A percentile compares a stretch with the other conserved stretches of the same genome.
phyloP scores from a whole-genome alignment of 768 basidiomycete species.

The Auricularia cornea region DNA sequence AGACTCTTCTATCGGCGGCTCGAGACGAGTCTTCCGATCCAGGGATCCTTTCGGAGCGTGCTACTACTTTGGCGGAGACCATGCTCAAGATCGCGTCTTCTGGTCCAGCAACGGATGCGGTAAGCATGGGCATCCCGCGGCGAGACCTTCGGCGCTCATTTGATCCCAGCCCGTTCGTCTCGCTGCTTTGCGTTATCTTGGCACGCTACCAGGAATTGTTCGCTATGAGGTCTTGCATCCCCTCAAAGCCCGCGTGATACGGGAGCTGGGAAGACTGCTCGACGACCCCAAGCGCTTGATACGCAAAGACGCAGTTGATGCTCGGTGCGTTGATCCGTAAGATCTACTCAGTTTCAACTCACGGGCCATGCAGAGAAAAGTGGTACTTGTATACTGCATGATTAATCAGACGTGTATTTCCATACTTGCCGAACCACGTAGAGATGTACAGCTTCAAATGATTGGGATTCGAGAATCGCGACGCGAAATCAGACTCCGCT shows the following conservation, averaged over 20 bases:
- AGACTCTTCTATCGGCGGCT: constrained; percentile 65
- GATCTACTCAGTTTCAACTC: too few relatives aligned
- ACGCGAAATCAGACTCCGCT: too few relatives aligned
- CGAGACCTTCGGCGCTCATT: constrained; percentile 23
- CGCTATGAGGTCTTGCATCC: constrained; percentile 81
- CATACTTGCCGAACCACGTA: too few relatives aligned
- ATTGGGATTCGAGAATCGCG: too few relatives aligned
- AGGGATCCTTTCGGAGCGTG: constrained; percentile 52
- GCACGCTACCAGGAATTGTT: constrained; percentile 62
- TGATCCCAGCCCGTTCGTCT: constrained; percentile 57
- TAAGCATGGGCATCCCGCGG: constrained; percentile 15
- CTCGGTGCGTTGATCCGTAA: constrained; percentile 31
- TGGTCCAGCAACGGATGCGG: constrained; percentile 41
- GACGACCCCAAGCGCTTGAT: constrained; percentile 88
- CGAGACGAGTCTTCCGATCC: constrained; percentile 37
- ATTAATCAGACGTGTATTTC: too few relatives aligned
- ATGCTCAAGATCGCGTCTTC: constrained; percentile 57
- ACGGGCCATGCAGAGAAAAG: too few relatives aligned
- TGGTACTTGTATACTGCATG: too few relatives aligned
- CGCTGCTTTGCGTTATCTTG: constrained; percentile 67
- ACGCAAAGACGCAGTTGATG: constrained; percentile 82
- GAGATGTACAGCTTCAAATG: too few relatives aligned
- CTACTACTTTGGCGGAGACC: constrained; percentile 55
- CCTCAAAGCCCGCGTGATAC: constrained; percentile 62
- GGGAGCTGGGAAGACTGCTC: constrained; percentile 61